Conservation (phyloP, 805 yeast genomes). For the Metschnikowia amazonensis region DNA sequence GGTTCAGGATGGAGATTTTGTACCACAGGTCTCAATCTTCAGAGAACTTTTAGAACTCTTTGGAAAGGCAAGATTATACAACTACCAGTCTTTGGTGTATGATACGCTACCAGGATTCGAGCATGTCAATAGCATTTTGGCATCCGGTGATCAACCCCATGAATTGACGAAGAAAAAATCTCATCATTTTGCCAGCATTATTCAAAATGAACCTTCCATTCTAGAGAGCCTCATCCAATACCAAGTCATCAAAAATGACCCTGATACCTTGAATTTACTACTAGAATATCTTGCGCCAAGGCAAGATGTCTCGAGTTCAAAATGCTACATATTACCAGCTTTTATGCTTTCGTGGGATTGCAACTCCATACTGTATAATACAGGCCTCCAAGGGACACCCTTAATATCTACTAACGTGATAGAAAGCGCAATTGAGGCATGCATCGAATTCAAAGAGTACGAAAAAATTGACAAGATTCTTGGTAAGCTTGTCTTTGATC, state of each 20-base stretch:
- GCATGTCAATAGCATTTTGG: constrained; percentile 21
- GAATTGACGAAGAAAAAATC: constrained; percentile 15
- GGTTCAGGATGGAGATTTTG: constrained; percentile 13
- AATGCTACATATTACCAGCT: constrained; percentile 13
- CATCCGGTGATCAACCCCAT: constrained; percentile 10
- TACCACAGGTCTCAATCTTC: constrained; percentile 27
- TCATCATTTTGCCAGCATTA: constrained; percentile 20
- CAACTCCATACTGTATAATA: constrained; percentile 7
- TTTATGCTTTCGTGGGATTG: constrained; percentile 23
- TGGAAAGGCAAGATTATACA: constrained; percentile 19
- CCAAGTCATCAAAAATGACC: constrained; percentile 21
- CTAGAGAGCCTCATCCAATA: constrained; percentile 26
- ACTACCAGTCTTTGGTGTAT: constrained; percentile 28
- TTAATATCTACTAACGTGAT: constrained; percentile 21
- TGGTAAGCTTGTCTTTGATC: constrained; percentile 26
- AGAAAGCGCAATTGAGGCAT: constrained; percentile 26
- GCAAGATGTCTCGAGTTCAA: constrained; percentile 13
- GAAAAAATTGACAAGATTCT: constrained; percentile 32
- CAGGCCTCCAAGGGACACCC: background rate
- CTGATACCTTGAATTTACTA: constrained; percentile 21
- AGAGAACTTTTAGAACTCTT: constrained; percentile 25
- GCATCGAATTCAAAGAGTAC: constrained; percentile 24
- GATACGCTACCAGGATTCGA: constrained; percentile 24
- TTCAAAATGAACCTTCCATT: constrained; percentile 31
- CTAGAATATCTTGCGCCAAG: constrained; percentile 25